Percentiles rank a stretch among this genome's conserved stretches.
These are phyloP conservation scores for Colletotrichum filicis DNA, from an alignment of 2,329 filamentous ascomycete species.

Conservation along the genomic window DNA sequence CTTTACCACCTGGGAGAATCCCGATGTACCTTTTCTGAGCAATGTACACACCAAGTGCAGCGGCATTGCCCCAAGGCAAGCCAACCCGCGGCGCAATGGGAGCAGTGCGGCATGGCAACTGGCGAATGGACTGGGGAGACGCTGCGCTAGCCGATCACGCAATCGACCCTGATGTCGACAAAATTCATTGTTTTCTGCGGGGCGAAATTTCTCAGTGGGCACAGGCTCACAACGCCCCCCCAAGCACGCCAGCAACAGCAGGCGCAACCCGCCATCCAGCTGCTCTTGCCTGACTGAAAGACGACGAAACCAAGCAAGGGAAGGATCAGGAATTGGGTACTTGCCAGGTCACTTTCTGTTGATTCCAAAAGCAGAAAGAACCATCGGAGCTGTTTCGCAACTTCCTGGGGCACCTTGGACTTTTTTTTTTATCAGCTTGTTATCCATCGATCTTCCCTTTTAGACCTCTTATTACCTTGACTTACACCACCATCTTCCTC, in stretches of 20 bases:
- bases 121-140: conserved; percentile 34
- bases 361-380: conserved; percentile 26
- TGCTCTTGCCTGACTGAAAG: conserved; percentile 1
- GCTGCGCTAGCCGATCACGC: conserved; percentile 48
- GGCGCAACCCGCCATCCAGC: conserved; percentile 3
- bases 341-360: background rate
- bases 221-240: background rate
- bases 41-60: background rate
- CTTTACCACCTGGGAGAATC: background rate
- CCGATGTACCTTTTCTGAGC: background rate
- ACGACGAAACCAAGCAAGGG: conserved; percentile 17
- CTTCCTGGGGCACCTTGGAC: background rate
- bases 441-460: background rate
- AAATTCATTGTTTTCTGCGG: conserved; percentile 36
- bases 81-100: conserved; percentile 19
- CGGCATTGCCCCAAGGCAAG: background rate
- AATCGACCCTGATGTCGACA: conserved; percentile 42
- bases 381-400: conserved; percentile 24
- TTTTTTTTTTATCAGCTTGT: conserved; percentile 7
- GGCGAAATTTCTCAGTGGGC: conserved; percentile 28
- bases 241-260: background rate
- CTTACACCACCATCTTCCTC: background rate
- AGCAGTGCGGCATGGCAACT: conserved; percentile 24
- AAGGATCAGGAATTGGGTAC: conserved; percentile 1
- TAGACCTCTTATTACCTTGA: background rate